These are phyloP conservation scores for Cladosporium oxysporum DNA, from an alignment of 2,329 filamentous ascomycete species.

Conservation along the genomic window DNA sequence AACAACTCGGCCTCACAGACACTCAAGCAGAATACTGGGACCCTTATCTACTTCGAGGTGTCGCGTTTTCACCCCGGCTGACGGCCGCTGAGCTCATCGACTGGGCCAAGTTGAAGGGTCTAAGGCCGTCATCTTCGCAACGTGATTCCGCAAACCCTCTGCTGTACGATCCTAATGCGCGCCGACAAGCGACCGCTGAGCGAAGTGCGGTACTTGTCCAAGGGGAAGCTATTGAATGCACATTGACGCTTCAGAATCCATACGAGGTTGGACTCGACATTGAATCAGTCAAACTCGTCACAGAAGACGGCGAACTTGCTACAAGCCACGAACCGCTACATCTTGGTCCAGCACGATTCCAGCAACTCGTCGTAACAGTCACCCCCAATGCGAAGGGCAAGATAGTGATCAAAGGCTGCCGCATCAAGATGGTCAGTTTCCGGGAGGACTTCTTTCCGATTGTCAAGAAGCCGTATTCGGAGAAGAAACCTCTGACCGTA, in stretches of 20 bases:
- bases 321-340: constrained; percentile 64
- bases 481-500: constrained; percentile 68
- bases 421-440: constrained; percentile 79
- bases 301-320: constrained; percentile 71
- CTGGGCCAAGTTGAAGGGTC: constrained; percentile 15
- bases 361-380: constrained; percentile 72
- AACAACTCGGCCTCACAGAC: constrained; percentile 69
- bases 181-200: constrained; percentile 56
- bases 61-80: constrained; percentile 55
- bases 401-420: constrained; percentile 74
- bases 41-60: constrained; percentile 81
- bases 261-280: constrained; percentile 92
- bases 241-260: constrained; percentile 85
- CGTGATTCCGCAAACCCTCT: constrained; percentile 68
- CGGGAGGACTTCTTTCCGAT: constrained; percentile 81
- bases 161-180: constrained; percentile 91
- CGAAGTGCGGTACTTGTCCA: constrained; percentile 70
- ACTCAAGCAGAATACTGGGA: constrained; percentile 92
- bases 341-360: constrained; percentile 79
- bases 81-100: constrained; percentile 17
- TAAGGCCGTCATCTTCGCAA: constrained; percentile 8
- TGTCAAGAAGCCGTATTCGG: constrained; percentile 74
- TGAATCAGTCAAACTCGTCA: constrained; percentile 74
- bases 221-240: constrained; percentile 74
- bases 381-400: constrained; percentile 67